These are phyloP conservation scores for Leccinum subatratum DNA, from an alignment of 1,284 basidiomycete species.

Conservation along the genomic window DNA sequence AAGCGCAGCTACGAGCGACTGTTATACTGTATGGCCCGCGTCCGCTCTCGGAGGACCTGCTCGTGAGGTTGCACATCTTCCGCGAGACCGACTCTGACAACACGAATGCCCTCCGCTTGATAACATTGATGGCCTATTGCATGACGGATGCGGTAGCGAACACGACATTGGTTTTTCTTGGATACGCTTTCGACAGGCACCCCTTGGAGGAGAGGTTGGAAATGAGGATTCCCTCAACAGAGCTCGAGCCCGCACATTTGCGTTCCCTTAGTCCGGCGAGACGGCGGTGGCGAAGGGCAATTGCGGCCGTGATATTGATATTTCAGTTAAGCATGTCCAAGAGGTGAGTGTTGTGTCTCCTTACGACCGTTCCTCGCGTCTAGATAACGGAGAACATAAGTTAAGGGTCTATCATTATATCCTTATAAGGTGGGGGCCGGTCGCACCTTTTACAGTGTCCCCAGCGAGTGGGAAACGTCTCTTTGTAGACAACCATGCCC, in stretches of 20 bases:
- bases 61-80: conserved; percentile 16
- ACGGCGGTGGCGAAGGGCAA: conserved; percentile 46
- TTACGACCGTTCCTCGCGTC: not conserved
- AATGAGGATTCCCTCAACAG: conserved; percentile 38
- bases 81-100: conserved; percentile 3
- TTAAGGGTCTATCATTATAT: not conserved
- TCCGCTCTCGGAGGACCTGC: conserved; percentile 22
- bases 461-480: too few species aligned
- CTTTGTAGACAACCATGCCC: too few species aligned
- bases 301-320: conserved; percentile 37
- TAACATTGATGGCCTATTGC: conserved; percentile 7
- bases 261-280: conserved; percentile 32
- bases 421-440: conserved; percentile 41
- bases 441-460: too few species aligned
- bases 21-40: conserved; percentile 16
- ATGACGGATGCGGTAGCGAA: conserved; percentile 1
- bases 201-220: conserved; percentile 40
- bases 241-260: conserved; percentile 32
- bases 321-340: conserved; percentile 31
- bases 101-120: conserved; percentile 18
- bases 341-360: conserved; percentile 24
- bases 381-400: not conserved
- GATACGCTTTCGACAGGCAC: conserved; percentile 32
- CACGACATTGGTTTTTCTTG: not conserved
- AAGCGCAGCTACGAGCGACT: conserved; percentile 1